A percentile compares a stretch with the other conserved stretches of the same genome.
These are phyloP conservation scores for Xylaria castorea DNA, from an alignment of 495 filamentous ascomycete genomes.

Conservation along the genomic window DNA sequence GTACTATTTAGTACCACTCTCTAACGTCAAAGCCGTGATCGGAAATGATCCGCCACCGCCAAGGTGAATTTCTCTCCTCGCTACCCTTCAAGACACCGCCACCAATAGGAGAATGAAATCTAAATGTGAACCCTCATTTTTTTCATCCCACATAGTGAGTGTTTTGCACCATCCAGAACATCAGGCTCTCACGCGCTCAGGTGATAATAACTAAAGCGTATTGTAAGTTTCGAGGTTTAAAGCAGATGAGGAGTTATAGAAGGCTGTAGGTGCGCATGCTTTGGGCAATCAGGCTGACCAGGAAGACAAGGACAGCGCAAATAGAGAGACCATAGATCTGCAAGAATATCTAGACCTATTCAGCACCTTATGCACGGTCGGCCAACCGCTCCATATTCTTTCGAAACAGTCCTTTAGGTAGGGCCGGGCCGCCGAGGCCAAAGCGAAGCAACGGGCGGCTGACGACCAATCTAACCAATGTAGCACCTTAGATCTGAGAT, in stretches of 20 bases:
- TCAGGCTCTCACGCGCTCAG: no score
- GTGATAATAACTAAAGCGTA: no score
- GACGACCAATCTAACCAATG: neutral
- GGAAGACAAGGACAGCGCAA: neutral
- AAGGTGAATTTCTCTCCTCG: neutral
- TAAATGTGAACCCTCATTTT: neutral
- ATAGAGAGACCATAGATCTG: neutral
- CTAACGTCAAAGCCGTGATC: neutral
- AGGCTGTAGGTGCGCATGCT: neutral
- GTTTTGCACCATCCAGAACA: neutral
- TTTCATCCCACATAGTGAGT: neutral
- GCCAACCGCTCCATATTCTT: neutral
- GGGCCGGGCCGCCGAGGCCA: neutral
- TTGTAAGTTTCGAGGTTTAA: neutral
- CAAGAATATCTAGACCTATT: neutral
- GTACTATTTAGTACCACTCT: neutral
- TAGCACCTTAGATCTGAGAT: neutral
- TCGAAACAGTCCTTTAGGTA: neutral
- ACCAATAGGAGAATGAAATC: neutral
- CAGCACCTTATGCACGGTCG: neutral
- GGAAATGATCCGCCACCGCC: neutral
- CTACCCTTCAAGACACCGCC: neutral
- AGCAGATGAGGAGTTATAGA: neutral
- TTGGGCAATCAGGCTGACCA: neutral
- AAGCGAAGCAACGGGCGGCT: neutral